phyloP scores from a whole-genome alignment of 2,329 filamentous ascomycete species.

The Phialophora macrospora region DNA sequence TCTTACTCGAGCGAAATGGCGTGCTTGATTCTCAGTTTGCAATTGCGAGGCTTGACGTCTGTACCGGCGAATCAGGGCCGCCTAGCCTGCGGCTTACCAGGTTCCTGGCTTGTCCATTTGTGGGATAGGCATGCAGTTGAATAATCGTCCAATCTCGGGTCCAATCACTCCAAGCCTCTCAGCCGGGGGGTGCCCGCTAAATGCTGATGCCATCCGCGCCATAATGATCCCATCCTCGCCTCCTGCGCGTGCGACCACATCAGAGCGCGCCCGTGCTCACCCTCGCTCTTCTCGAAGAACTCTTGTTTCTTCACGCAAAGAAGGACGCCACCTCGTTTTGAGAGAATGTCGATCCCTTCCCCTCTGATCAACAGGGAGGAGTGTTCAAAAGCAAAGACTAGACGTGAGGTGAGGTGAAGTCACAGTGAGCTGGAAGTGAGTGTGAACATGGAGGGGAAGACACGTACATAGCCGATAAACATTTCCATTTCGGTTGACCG shows the following conservation, averaged over 20 bases:
- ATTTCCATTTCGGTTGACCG: not conserved
- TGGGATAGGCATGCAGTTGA: slow-evolving; percentile 3
- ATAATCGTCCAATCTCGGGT: not conserved
- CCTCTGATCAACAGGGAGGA: not conserved
- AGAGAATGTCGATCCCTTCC: not conserved
- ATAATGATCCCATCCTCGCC: slow-evolving; percentile 25
- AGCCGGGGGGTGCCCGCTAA: slow-evolving; percentile 9
- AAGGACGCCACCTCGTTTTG: not conserved
- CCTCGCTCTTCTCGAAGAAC: not conserved
- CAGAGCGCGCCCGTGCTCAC: not conserved
- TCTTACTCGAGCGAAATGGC: slow-evolving; percentile 27
- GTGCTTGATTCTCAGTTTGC: slow-evolving; percentile 6
- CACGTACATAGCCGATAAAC: not conserved
- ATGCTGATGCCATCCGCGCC: slow-evolving; percentile 28
- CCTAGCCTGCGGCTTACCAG: slow-evolving; percentile 1
- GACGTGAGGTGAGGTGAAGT: not conserved
- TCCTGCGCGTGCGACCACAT: not conserved
- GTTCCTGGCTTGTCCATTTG: slow-evolving; percentile 19
- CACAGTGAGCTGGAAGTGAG: not conserved
- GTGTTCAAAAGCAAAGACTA: not conserved
- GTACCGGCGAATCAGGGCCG: slow-evolving; percentile 16
- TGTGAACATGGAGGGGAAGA: not conserved
- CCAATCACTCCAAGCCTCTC: slow-evolving; percentile 17
- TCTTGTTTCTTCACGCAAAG: not conserved
- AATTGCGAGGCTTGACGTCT: slow-evolving; percentile 13